A percentile compares a stretch with the other conserved stretches of the same genome.
These are phyloP conservation scores for Sicyos baderoa DNA, from an alignment of 306 rosid species.

Conservation along the genomic window DNA sequence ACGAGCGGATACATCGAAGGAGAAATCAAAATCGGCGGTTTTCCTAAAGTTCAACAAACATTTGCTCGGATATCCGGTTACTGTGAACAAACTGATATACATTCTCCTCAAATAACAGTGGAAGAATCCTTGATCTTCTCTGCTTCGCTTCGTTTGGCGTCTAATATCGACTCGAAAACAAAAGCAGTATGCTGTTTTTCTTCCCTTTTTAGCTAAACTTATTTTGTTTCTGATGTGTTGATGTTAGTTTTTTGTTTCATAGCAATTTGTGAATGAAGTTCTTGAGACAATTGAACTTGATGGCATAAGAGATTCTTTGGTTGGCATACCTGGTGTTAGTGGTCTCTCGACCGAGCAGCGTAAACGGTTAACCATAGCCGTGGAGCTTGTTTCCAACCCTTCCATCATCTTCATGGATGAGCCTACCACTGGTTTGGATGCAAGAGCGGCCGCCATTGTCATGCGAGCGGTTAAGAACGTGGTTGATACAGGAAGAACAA, in stretches of 20 bases:
- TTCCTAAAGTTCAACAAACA: constrained; percentile 39
- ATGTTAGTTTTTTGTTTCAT: background rate
- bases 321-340: constrained; percentile 40
- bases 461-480: constrained; percentile 50
- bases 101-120: constrained; percentile 43
- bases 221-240: background rate
- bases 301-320: constrained; percentile 35
- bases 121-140: constrained; percentile 41
- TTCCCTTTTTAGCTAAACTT: background rate
- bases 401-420: constrained; percentile 45
- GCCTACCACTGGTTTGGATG: constrained; percentile 43
- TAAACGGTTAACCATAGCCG: constrained; percentile 42
- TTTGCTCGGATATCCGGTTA: constrained; percentile 42
- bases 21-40: constrained; percentile 37
- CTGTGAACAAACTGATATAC: constrained; percentile 41
- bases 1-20: constrained; percentile 36
- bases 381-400: constrained; percentile 47
- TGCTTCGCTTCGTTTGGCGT: constrained; percentile 37
- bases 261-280: constrained; percentile 47
- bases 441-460: constrained; percentile 48
- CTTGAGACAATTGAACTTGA: constrained; percentile 51
- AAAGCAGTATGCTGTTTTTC: constrained; percentile 25
- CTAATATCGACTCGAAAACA: constrained; percentile 29
- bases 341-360: constrained; percentile 50
- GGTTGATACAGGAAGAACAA: constrained; percentile 39